phyloP scores from a whole-genome alignment of 352 stramenopile species.

The Pythium volutum region DNA sequence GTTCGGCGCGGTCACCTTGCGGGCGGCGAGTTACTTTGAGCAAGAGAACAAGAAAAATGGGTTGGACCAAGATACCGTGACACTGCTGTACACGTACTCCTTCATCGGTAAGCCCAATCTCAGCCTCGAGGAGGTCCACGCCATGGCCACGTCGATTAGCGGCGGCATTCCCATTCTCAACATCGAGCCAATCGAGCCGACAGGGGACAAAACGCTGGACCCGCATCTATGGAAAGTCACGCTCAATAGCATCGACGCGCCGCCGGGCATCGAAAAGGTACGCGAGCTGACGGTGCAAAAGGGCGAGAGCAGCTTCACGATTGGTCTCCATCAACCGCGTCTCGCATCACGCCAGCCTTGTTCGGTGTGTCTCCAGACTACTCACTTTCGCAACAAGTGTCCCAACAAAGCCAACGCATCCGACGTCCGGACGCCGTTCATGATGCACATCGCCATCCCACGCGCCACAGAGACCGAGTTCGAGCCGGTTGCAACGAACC shows the following conservation, averaged over 20 bases:
- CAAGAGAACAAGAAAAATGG: constrained; percentile 1
- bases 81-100: neutral
- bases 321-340: neutral
- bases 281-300: neutral
- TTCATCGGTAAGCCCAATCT: neutral
- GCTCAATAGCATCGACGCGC: neutral
- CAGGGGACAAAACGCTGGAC: neutral
- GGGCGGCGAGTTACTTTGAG: neutral
- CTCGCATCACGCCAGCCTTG: constrained; percentile 4
- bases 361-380: neutral
- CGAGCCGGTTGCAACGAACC: neutral
- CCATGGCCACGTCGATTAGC: neutral
- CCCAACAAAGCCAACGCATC: neutral
- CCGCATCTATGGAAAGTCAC: constrained; percentile 1
- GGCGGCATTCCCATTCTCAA: constrained; percentile 3
- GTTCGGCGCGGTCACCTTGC: constrained; percentile 1
- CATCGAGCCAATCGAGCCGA: neutral
- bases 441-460: neutral
- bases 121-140: neutral
- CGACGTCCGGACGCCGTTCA: neutral
- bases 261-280: neutral
- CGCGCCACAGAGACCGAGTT: neutral
- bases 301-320: neutral
- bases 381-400: constrained; percentile 12
- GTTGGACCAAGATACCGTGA: neutral